phyloP scores from a whole-genome alignment of 331 rosid genomes.

The Rosa hybrid region DNA sequence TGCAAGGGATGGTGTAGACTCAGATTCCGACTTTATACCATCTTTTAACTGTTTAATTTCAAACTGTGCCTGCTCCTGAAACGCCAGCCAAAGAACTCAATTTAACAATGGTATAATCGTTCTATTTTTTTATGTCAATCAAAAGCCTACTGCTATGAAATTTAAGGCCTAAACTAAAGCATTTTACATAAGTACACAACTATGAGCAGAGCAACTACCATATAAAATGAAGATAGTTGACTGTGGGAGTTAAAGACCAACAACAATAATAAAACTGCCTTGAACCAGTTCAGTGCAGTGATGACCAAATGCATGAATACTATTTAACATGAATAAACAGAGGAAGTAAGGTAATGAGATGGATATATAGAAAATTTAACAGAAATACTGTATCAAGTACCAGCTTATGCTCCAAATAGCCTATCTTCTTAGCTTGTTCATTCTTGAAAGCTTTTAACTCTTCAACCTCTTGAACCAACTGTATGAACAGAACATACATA shows the following conservation, averaged over 20 bases:
- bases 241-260: neutral
- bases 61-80: conserved; percentile 43
- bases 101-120: neutral
- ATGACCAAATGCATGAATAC: conserved; percentile 19
- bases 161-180: neutral
- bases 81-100: conserved; percentile 21
- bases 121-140: neutral
- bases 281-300: conserved; percentile 15
- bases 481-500: conserved; percentile 22
- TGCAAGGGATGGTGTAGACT: conserved; percentile 16
- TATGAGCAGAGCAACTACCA: neutral
- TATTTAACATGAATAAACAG: neutral
- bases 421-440: conserved; percentile 38
- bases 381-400: conserved; percentile 39
- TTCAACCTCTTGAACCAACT: conserved; percentile 56
- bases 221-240: neutral
- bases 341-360: conserved; percentile 19
- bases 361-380: conserved; percentile 7
- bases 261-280: neutral
- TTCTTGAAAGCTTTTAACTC: conserved; percentile 44
- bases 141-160: neutral
- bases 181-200: neutral
- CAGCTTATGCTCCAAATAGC: conserved; percentile 56
- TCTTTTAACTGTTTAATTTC: conserved; percentile 50
- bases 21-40: conserved; percentile 10